phyloP scores from a whole-genome alignment of 2,329 filamentous ascomycete genomes.

The Fusarium albosuccineum region DNA sequence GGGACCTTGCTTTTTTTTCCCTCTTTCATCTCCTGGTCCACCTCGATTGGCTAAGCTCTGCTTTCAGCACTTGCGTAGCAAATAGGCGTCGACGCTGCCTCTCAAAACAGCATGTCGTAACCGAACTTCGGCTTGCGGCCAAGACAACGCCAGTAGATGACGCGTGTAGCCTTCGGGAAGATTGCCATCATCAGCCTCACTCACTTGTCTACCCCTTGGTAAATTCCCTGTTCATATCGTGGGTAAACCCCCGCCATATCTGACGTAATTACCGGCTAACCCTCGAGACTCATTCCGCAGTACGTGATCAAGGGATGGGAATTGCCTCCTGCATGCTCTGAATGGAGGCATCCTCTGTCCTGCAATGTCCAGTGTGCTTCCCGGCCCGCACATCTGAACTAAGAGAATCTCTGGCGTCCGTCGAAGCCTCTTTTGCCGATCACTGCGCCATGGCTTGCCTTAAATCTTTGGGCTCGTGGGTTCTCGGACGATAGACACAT shows the following conservation, averaged over 20 bases:
- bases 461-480: constrained; percentile 43
- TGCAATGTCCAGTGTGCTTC: neutral
- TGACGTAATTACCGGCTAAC: constrained; percentile 22
- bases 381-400: neutral
- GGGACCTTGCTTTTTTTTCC: neutral
- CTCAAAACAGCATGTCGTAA: constrained; percentile 32
- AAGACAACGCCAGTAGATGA: neutral
- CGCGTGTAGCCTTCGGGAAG: neutral
- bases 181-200: constrained; percentile 3
- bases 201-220: neutral
- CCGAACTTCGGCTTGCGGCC: constrained; percentile 11
- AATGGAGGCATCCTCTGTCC: constrained; percentile 14
- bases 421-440: constrained; percentile 41
- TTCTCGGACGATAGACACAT: constrained; percentile 47
- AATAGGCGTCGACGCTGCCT: neutral
- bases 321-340: neutral
- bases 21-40: neutral
- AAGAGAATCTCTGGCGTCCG: constrained; percentile 23
- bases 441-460: constrained; percentile 38
- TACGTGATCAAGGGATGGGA: neutral
- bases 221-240: constrained; percentile 15
- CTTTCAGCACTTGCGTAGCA: neutral
- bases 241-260: constrained; percentile 18
- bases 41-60: neutral
- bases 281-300: neutral